Evolutionary conservation across 306 rosid genomes (phyloP).

Genomic region (Castanea mollissima): DNA sequence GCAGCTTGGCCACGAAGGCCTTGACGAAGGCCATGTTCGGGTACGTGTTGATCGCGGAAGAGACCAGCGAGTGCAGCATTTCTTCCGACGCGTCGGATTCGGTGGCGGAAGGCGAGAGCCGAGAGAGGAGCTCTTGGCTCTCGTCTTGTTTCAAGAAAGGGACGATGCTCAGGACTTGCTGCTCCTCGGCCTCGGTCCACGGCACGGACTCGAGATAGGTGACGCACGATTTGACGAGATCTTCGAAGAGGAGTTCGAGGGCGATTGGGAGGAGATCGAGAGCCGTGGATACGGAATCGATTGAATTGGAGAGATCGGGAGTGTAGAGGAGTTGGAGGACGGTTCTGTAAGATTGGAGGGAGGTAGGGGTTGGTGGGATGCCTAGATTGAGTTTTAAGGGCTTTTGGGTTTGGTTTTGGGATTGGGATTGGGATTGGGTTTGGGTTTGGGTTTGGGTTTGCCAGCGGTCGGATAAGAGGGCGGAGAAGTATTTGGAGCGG

Average conservation of each 20-base stretch:
- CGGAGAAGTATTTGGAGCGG: constrained; percentile 77
- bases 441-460: constrained; percentile 18
- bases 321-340: constrained; percentile 68
- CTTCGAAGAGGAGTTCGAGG: constrained; percentile 80
- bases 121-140: constrained; percentile 66
- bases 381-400: constrained; percentile 45
- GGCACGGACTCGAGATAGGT: constrained; percentile 84
- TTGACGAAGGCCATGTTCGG: constrained; percentile 77
- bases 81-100: constrained; percentile 51
- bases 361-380: constrained; percentile 37
- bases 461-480: constrained; percentile 89
- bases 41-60: constrained; percentile 57
- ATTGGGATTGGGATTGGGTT: too few relatives aligned
- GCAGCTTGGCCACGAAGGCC: constrained; percentile 81
- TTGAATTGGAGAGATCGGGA: constrained; percentile 43
- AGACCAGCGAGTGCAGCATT: constrained; percentile 69
- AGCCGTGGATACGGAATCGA: constrained; percentile 50
- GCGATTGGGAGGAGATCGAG: constrained; percentile 85
- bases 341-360: constrained; percentile 50
- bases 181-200: constrained; percentile 89
- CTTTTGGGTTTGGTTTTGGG: background rate
- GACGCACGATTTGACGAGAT: constrained; percentile 67
- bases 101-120: constrained; percentile 53
- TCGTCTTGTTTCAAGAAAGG: constrained; percentile 74
- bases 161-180: constrained; percentile 51